phyloP scores from a whole-genome alignment of 192 early-diverging fungal species.

The Phycomyces nitens region DNA sequence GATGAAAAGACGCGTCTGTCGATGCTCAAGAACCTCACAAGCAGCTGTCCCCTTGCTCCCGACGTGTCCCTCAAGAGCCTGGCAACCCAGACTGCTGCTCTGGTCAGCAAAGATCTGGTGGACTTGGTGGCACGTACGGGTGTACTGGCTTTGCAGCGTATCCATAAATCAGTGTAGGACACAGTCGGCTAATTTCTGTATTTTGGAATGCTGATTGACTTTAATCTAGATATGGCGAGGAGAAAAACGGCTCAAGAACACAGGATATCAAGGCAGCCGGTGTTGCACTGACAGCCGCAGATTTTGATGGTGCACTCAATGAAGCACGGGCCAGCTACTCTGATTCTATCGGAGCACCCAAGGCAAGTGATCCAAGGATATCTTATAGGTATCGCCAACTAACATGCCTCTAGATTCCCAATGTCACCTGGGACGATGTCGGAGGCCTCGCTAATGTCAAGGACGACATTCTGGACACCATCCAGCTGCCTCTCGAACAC shows the following conservation, averaged over 20 bases:
- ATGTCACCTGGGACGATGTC: conserved; percentile 97
- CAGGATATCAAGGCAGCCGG: conserved; percentile 67
- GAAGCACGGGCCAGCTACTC: conserved; percentile 79
- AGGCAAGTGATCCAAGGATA: conserved; percentile 41
- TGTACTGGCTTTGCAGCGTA: conserved; percentile 57
- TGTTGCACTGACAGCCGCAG: conserved; percentile 68
- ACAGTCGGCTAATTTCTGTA: neutral
- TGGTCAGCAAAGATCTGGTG: conserved; percentile 82
- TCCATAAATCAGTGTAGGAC: conserved; percentile 44
- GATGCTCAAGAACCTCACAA: conserved; percentile 62
- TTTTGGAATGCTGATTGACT: neutral
- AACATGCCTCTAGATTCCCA: conserved; percentile 68
- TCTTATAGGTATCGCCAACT: neutral
- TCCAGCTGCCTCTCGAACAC: conserved; percentile 91
- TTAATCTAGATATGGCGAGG: conserved; percentile 37
- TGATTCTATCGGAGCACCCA: conserved; percentile 92
- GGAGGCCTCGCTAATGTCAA: conserved; percentile 93
- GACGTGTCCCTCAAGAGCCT: conserved; percentile 74
- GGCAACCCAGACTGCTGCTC: conserved; percentile 89
- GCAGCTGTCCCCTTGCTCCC: conserved; percentile 55
- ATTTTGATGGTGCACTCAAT: conserved; percentile 78
- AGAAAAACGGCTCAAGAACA: conserved; percentile 33
- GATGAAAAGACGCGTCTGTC: conserved; percentile 61
- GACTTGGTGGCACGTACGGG: conserved; percentile 74
- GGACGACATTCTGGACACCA: conserved; percentile 91